phyloP scores from a whole-genome alignment of 2,329 filamentous ascomycete genomes.

The Neurospora sp. region DNA sequence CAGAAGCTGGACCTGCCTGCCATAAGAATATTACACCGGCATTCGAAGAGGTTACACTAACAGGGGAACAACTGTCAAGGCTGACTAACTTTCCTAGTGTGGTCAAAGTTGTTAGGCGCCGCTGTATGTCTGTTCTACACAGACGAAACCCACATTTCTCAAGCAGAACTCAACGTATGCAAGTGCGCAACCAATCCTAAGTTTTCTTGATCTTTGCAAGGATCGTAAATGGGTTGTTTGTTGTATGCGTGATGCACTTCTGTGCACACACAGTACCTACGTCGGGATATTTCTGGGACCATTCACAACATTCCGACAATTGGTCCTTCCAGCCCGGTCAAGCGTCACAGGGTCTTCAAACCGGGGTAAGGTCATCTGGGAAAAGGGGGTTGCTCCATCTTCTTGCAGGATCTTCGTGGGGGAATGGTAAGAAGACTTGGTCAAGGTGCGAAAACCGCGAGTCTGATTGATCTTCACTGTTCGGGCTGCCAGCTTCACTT shows the following conservation, averaged over 20 bases:
- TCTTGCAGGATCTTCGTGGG: not conserved
- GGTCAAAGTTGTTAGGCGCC: not conserved
- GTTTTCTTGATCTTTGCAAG: not conserved
- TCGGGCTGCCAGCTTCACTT: not conserved
- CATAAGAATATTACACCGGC: not conserved
- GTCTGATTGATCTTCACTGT: not conserved
- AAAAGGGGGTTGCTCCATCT: not conserved
- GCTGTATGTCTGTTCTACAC: not conserved
- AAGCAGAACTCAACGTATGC: not conserved
- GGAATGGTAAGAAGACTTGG: not conserved
- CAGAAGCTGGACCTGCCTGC: not conserved
- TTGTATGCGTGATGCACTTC: not conserved
- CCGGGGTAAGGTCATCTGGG: not conserved
- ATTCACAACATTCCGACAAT: not conserved
- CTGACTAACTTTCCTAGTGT: not conserved
- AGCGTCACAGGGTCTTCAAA: not conserved
- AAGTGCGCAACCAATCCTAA: not conserved
- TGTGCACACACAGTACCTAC: not conserved
- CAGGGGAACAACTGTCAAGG: not conserved
- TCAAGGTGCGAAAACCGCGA: not conserved
- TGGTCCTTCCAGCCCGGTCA: not conserved
- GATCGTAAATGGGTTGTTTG: not conserved
- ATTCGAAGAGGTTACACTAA: not conserved
- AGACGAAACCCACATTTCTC: not conserved
- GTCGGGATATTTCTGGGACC: not conserved